Percentiles rank a stretch among this genome's conserved stretches.
Conservation (phyloP, 306 rosid genomes). For the Vicia sativa region DNA sequence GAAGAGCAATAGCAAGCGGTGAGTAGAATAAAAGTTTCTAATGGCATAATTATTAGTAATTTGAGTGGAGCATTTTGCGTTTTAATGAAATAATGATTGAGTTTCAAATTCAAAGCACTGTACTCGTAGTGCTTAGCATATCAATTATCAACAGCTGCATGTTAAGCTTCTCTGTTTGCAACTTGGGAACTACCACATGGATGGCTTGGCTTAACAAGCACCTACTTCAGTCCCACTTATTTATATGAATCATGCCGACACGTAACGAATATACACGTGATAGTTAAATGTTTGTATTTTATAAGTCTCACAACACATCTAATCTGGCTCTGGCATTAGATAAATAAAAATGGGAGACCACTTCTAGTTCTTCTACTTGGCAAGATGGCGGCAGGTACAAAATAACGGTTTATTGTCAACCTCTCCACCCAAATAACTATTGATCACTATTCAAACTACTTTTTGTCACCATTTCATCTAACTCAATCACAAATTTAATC, state of each 20-base stretch:
- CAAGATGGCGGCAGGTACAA: conserved; percentile 5
- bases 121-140: background rate
- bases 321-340: background rate
- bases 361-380: background rate
- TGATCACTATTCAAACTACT: no score
- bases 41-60: background rate
- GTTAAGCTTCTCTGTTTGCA: background rate
- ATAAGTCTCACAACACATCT: no score
- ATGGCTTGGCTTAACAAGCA: conserved; percentile 45
- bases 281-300: no score
- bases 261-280: no score
- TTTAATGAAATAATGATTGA: background rate
- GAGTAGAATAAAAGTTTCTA: background rate
- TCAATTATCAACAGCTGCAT: background rate
- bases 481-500: no score
- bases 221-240: conserved; percentile 45
- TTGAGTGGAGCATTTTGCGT: conserved; percentile 7
- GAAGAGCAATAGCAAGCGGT: background rate
- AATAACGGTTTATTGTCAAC: no score
- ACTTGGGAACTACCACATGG: conserved; percentile 42
- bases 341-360: background rate
- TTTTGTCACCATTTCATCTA: no score
- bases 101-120: background rate
- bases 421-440: no score
- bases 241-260: no score